Evolutionary conservation across 768 basidiomycete species (phyloP).

Genomic region (Boletus subparvulus): DNA sequence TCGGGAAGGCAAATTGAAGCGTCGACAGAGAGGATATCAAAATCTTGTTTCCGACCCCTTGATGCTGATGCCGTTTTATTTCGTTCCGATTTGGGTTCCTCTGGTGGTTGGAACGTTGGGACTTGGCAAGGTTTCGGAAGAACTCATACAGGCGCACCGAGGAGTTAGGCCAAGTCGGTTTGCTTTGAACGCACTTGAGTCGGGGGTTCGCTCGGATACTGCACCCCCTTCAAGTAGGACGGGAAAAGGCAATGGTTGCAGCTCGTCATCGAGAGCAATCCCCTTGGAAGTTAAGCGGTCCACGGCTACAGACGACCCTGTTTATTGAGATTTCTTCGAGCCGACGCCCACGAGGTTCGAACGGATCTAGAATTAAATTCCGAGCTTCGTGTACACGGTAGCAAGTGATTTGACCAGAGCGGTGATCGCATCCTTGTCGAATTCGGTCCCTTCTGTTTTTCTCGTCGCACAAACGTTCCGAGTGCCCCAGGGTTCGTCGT

Average conservation of each 20-base stretch:
- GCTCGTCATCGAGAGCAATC: neutral
- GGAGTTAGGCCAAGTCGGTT: conserved; percentile 1
- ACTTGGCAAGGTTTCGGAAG: no score
- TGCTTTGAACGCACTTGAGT: conserved; percentile 10
- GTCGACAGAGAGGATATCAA: neutral
- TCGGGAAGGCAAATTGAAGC: neutral
- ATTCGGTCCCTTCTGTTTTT: neutral
- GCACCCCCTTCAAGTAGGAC: neutral
- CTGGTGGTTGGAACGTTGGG: no score
- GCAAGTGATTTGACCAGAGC: neutral
- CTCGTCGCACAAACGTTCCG: neutral
- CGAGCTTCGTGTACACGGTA: neutral
- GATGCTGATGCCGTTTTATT: neutral
- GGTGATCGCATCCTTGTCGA: neutral
- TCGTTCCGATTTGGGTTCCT: no score
- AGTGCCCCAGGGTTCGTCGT: neutral
- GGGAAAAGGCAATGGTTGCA: neutral
- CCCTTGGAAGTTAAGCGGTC: neutral
- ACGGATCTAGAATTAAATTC: neutral
- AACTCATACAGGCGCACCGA: no score
- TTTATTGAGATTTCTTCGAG: neutral
- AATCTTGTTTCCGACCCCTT: neutral
- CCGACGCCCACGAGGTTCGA: no score
- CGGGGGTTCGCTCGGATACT: neutral
- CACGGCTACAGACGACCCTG: neutral